Evolutionary conservation across 2,329 filamentous ascomycete genomes (phyloP).

Genomic region (Phialophora chinensis): DNA sequence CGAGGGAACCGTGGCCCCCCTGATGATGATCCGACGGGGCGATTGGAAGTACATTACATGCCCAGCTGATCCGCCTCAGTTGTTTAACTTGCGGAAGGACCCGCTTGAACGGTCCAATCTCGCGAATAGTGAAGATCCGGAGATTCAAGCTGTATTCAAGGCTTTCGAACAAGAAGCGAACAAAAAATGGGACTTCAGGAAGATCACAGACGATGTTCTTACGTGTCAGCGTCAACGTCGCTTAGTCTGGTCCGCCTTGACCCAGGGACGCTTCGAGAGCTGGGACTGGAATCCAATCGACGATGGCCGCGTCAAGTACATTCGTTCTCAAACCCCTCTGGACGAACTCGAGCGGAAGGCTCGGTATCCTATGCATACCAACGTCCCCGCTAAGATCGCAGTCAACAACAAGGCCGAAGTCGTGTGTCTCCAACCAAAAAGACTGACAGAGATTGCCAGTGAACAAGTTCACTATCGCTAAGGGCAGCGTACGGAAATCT

Average conservation of each 20-base stretch:
- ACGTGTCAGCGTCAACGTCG: constrained; percentile 78
- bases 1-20: constrained; percentile 84
- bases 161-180: constrained; percentile 76
- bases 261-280: constrained; percentile 73
- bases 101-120: constrained; percentile 79
- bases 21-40: constrained; percentile 92
- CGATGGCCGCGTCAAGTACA: constrained; percentile 67
- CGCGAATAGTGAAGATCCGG: constrained; percentile 52
- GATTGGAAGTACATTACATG: constrained; percentile 91
- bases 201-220: constrained; percentile 76
- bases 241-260: constrained; percentile 80
- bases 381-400: constrained; percentile 25
- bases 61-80: constrained; percentile 79
- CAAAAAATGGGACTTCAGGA: constrained; percentile 78
- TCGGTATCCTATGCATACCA: constrained; percentile 62
- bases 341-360: constrained; percentile 80
- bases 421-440: constrained; percentile 26
- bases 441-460: constrained; percentile 33
- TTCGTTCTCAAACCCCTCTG: constrained; percentile 80
- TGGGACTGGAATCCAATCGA: constrained; percentile 76
- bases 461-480: constrained; percentile 34
- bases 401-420: constrained; percentile 31
- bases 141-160: constrained; percentile 47
- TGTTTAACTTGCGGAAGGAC: constrained; percentile 79
- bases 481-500: background rate